A percentile compares a stretch with the other conserved stretches of the same genome.
Evolutionary conservation across 1,284 basidiomycete species (phyloP).

Genomic region (Salmacisia buchloeana): DNA sequence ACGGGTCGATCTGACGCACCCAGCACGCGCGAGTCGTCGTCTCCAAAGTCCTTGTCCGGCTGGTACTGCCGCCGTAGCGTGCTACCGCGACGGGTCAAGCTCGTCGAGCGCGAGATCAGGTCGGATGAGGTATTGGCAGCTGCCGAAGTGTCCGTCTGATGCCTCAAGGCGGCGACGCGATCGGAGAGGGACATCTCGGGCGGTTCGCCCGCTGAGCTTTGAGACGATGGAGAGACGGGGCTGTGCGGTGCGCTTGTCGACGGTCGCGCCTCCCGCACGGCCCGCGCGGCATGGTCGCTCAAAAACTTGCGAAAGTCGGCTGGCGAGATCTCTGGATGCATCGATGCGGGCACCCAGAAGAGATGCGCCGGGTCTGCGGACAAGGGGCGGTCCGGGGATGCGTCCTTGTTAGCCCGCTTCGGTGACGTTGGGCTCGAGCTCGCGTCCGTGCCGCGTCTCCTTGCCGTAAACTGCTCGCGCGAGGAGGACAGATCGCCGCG

Average conservation of each 20-base stretch:
- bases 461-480: conserved; percentile 30
- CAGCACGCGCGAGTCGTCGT: conserved; percentile 11
- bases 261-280: conserved; percentile 35
- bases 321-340: conserved; percentile 96
- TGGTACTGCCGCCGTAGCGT: conserved; percentile 55
- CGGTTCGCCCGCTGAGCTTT: not conserved
- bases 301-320: conserved; percentile 90
- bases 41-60: conserved; percentile 60
- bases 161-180: not conserved
- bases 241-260: conserved; percentile 33
- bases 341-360: conserved; percentile 93
- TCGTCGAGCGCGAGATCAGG: conserved; percentile 31
- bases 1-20: conserved; percentile 52
- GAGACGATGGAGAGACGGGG: conserved; percentile 1
- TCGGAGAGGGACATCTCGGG: not conserved
- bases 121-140: not conserved
- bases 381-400: not conserved
- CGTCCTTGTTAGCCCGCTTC: not conserved
- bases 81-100: conserved; percentile 37
- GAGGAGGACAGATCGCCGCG: not conserved
- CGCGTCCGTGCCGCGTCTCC: conserved; percentile 28
- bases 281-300: conserved; percentile 71
- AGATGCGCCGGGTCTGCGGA: conserved; percentile 56
- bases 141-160: not conserved
- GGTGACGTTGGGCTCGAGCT: not conserved